Evolutionary conservation across 805 yeast genomes (phyloP), one percentile per base, ranked within the genome.

Genomic region (Kluyveromyces nonfermentans): DNA sequence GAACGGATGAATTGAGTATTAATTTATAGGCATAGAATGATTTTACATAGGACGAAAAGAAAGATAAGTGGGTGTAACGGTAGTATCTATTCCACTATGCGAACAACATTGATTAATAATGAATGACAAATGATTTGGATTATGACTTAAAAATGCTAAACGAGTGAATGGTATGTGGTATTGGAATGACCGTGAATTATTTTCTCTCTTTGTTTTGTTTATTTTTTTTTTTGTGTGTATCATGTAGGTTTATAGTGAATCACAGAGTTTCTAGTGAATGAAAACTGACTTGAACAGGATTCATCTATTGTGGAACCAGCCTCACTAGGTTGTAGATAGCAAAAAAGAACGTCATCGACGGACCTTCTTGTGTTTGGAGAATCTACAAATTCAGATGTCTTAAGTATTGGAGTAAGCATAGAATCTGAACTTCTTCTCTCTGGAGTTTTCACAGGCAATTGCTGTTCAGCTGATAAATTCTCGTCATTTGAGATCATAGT

Each of bases 341-440:
- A 60, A 34, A 51, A 45, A 3, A 60, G 48, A 10, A 61, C 52
- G 40, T 61, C 65, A 45, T 59, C 65, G 3, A 59, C 53, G 9
- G 62, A 57, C 30, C 49, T 50, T 28, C 59, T 49, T 5, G 54
- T 52, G 15, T 47, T 48, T 21, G 54, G 51, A 3, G 53, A 46
- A n/a, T 50, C 51, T 14, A 40, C 15, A 19, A 39, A 42, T 10
- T 44, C 41, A 14, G 40, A 40, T 2, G 37, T 30, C 16, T 47
- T 47, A 32, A 54, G 42, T 37, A 57, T 50, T 3, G 62, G 62
- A 14, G 64, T 53, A 17, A 54, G 35, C 14, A 46, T 46, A 2
- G 60, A 47, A 37, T 51, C 55, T 5, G 60, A 55, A 10, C 46
- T 52, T 17, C 46, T 49, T 43, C 50, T 52, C 20, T 40, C 25